Conservation (phyloP, 495 filamentous ascomycete genomes). For the Aspergillus kassunensis region DNA sequence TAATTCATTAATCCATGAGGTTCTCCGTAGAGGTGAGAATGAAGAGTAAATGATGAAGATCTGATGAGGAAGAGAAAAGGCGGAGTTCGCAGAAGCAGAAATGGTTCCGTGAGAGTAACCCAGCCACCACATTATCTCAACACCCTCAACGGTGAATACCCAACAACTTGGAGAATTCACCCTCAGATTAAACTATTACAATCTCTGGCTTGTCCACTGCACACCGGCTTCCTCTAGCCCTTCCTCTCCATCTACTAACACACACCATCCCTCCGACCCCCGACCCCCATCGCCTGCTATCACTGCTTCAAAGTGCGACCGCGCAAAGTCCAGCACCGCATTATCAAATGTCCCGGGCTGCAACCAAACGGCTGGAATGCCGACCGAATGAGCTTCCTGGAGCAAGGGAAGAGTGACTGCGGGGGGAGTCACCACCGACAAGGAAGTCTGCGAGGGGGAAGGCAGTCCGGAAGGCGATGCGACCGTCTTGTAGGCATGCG, state of each 20-base stretch:
- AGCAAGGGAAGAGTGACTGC: conserved; percentile 64
- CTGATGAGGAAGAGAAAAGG: conserved; percentile 2
- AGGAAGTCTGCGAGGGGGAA: conserved; percentile 63
- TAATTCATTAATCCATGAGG: conserved; percentile 8
- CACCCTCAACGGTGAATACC: neutral
- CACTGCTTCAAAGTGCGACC: conserved; percentile 60
- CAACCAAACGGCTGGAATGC: conserved; percentile 80
- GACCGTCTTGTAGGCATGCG: conserved; percentile 55
- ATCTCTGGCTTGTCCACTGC: conserved; percentile 40
- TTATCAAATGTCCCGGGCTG: conserved; percentile 87
- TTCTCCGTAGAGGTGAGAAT: neutral
- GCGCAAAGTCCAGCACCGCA: conserved; percentile 64
- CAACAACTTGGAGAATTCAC: neutral
- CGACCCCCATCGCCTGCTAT: conserved; percentile 65
- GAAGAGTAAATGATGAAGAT: neutral
- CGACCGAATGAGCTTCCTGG: conserved; percentile 72
- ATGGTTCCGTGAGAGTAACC: neutral
- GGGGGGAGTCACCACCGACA: conserved; percentile 83
- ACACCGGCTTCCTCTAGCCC: conserved; percentile 59
- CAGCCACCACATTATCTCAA: conserved; percentile 7
- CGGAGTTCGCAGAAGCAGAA: conserved; percentile 4
- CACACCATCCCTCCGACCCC: conserved; percentile 81
- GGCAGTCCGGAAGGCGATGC: conserved; percentile 60
- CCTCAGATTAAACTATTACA: conserved; percentile 22
- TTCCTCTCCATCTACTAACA: conserved; percentile 82